A percentile compares a stretch with the other conserved stretches of the same genome.
Conservation (phyloP, 1,139 yeast species). For the Sugiyamaella pinicola region DNA sequence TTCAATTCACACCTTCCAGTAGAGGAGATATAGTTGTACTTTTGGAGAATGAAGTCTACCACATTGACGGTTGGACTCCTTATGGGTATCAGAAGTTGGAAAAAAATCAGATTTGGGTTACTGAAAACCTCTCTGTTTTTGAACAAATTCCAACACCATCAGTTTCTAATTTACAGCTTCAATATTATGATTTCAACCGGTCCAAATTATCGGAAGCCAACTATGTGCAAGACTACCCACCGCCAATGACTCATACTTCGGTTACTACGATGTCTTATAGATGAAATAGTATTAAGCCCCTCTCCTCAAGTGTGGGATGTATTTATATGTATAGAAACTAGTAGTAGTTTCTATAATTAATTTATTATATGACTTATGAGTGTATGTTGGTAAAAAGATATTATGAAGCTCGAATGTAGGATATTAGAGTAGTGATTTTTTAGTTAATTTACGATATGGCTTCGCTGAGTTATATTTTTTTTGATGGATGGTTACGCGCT, state of each 20-base stretch:
- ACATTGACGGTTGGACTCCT: background rate
- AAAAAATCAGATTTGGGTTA: constrained; percentile 4
- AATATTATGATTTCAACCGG: constrained; percentile 5
- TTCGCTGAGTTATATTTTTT: no score
- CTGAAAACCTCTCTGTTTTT: constrained; percentile 2
- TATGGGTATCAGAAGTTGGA: constrained; percentile 2
- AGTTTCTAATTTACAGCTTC: background rate
- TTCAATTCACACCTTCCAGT: constrained; percentile 1
- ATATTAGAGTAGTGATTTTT: no score
- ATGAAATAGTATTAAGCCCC: background rate
- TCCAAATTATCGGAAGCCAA: constrained; percentile 3
- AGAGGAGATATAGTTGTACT: constrained; percentile 2
- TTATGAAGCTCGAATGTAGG: no score
- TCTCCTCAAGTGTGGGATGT: background rate
- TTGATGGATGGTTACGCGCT: no score
- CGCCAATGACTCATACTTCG: background rate
- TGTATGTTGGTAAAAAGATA: no score
- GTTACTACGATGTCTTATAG: background rate
- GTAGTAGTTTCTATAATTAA: background rate
- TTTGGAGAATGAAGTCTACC: background rate
- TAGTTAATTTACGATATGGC: no score
- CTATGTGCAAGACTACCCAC: constrained; percentile 6
- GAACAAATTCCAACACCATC: constrained; percentile 3
- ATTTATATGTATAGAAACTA: constrained; percentile 6
- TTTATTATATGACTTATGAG: constrained; percentile 1